A percentile compares a stretch with the other conserved stretches of the same genome.
These are phyloP conservation scores for Ganoderma lucidum DNA, from an alignment of 1,284 basidiomycete genomes.

Conservation along the genomic window DNA sequence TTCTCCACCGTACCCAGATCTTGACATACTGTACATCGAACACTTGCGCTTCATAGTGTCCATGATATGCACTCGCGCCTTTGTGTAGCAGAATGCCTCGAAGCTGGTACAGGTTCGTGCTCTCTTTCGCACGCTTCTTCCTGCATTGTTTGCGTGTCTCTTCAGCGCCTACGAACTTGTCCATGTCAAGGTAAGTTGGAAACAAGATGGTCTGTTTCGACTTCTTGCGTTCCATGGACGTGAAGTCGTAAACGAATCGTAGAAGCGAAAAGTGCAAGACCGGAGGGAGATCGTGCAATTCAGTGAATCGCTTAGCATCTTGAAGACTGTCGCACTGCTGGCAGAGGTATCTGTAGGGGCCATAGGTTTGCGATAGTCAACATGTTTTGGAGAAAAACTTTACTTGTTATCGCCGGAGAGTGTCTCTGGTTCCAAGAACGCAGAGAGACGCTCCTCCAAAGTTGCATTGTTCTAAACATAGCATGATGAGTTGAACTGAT, in stretches of 20 bases:
- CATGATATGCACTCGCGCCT: constrained; percentile 88
- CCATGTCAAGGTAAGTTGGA: constrained; percentile 80
- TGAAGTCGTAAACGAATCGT: constrained; percentile 88
- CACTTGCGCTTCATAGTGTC: constrained; percentile 92
- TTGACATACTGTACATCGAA: constrained; percentile 74
- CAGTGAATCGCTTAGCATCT: constrained; percentile 80
- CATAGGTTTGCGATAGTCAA: not conserved
- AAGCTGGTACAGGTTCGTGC: constrained; percentile 71
- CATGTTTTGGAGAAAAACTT: constrained; percentile 25
- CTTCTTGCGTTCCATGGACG: constrained; percentile 82
- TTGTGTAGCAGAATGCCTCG: constrained; percentile 87
- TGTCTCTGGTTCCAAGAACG: constrained; percentile 70
- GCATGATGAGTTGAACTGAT: not conserved
- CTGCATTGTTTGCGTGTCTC: constrained; percentile 25
- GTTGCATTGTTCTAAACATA: constrained; percentile 66
- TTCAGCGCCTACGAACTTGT: constrained; percentile 55
- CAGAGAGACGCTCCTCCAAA: constrained; percentile 74
- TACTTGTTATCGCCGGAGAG: constrained; percentile 86
- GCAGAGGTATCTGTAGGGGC: constrained; percentile 73
- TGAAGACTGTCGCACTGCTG: constrained; percentile 73
- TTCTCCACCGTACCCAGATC: not conserved
- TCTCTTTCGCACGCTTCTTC: constrained; percentile 28
- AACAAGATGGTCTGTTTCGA: constrained; percentile 81
- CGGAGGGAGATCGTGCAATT: constrained; percentile 77
- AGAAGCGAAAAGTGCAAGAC: constrained; percentile 90